Evolutionary conservation across 306 rosid species (phyloP), one percentile per base, ranked within the genome.

Genomic region (Corylus heterophylla): DNA sequence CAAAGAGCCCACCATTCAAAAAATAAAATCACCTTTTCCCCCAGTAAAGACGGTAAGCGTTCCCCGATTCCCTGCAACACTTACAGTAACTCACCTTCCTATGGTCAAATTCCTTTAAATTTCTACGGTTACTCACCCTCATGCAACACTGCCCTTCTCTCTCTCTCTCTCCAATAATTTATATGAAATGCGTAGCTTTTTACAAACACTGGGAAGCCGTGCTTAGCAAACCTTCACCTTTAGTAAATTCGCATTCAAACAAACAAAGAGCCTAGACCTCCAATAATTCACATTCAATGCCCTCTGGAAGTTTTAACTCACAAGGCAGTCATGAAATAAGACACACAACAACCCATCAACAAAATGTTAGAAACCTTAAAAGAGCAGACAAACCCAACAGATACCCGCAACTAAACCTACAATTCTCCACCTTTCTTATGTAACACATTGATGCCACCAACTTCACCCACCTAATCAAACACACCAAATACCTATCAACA

Each of bases 391-490:
- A 37, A 35, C 67, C 14, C 20, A 27, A 67, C 47, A 35, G 55
- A 54, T 3, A 5, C 12, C 78, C 50, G 44, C 71, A 67, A 14
- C 75, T 74, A 71, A 75, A 71, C 70, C 75, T 68, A 44, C 62
- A 81, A 72, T 72, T 52, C 27, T 39, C 18, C 81, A 64, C 79
- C 12, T 45, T 56, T 62, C 59, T 45, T 54, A 50, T 54, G 54
- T 76, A 66, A 83, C 55, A 77, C 58, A 14, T 75, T 76, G 76
- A 42, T 49, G 70, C 77, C 83, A 70, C 82, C 86, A 78, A 78
- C 86, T 88, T 37, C 66, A 39, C 75, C 78, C 82, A 83, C 79
- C 82, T 58, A 74, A 76, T 77, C 85, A 86, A 81, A 78, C 74
- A 82, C 75, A 79, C 78, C 77, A 81, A 54, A 54, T 42, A 61